These are phyloP conservation scores for Colletotrichum gigasporum DNA, from an alignment of 2,329 filamentous ascomycete genomes.

Conservation along the genomic window DNA sequence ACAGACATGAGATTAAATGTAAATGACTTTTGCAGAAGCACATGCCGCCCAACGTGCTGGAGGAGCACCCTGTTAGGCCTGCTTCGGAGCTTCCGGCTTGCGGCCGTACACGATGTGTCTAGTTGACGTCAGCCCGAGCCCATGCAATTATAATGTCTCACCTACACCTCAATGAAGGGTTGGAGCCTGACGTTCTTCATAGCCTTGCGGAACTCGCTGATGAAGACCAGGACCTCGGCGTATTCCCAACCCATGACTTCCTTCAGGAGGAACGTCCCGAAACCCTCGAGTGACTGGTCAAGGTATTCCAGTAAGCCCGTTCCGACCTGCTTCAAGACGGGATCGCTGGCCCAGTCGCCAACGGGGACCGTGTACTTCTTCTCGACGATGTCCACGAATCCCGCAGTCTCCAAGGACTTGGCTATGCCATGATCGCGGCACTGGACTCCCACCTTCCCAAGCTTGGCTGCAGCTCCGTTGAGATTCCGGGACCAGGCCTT, in stretches of 20 bases:
- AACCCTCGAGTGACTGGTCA: slow-evolving; percentile 38
- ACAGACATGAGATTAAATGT: no score
- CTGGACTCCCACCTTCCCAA: slow-evolving; percentile 41
- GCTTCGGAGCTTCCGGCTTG: slow-evolving; percentile 10
- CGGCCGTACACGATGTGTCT: slow-evolving; percentile 11
- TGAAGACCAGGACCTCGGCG: slow-evolving; percentile 37
- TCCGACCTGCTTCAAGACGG: slow-evolving; percentile 23
- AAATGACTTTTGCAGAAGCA: no score
- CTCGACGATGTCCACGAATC: slow-evolving; percentile 33
- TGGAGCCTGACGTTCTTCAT: not conserved
- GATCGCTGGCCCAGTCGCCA: slow-evolving; percentile 28
- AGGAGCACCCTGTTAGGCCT: no score
- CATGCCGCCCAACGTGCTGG: no score
- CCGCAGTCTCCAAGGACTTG: slow-evolving; percentile 33
- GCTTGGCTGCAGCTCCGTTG: slow-evolving; percentile 38
- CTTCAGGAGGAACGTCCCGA: slow-evolving; percentile 38
- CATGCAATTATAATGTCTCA: no score
- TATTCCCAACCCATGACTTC: slow-evolving; percentile 40
- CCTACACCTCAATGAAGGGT: slow-evolving; percentile 7
- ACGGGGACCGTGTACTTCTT: slow-evolving; percentile 30
- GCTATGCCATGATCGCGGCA: slow-evolving; percentile 33
- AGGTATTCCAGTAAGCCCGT: slow-evolving; percentile 34
- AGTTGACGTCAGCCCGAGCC: not conserved
- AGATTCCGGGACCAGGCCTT: slow-evolving; percentile 39
- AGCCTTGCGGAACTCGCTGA: slow-evolving; percentile 33